These are phyloP conservation scores for Maudiozyma serrabonitensis DNA, from an alignment of 805 yeast species.

Conservation along the genomic window DNA sequence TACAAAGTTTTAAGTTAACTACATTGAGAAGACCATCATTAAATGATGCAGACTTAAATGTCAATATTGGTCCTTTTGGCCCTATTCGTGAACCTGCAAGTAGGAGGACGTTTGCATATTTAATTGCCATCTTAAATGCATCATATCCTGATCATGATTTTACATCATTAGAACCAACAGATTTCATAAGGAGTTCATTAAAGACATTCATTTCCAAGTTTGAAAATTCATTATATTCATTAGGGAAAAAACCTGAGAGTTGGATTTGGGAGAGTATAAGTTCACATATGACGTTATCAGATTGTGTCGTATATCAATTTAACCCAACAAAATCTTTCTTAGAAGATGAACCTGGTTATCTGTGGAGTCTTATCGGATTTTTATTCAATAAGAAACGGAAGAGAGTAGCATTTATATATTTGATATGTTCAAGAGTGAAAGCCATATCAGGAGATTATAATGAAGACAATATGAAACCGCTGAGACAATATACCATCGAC, in stretches of 20 bases:
- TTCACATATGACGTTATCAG: conserved; percentile 57
- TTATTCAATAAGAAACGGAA: conserved; percentile 84
- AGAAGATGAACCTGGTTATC: conserved; percentile 32
- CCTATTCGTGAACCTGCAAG: conserved; percentile 80
- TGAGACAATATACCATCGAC: conserved; percentile 30
- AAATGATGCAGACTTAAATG: conserved; percentile 16
- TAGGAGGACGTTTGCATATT: conserved; percentile 79
- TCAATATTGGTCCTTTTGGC: conserved; percentile 68
- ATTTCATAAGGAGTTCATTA: conserved; percentile 45
- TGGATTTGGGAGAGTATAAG: conserved; percentile 88
- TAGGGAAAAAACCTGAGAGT: conserved; percentile 47
- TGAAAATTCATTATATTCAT: conserved; percentile 64
- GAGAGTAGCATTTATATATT: conserved; percentile 77
- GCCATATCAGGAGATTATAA: conserved; percentile 29
- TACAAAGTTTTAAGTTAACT: conserved; percentile 7
- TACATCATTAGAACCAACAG: conserved; percentile 70
- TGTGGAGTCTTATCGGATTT: conserved; percentile 70
- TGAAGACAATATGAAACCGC: conserved; percentile 10
- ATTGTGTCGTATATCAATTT: conserved; percentile 55
- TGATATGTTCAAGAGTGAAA: conserved; percentile 45
- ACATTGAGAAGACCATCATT: conserved; percentile 23
- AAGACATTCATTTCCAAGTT: conserved; percentile 52
- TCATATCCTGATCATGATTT: conserved; percentile 96
- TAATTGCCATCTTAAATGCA: conserved; percentile 82
- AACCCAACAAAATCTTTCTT: conserved; percentile 32